These are phyloP conservation scores for Cladosporium sp. DNA, from an alignment of 2,329 filamentous ascomycete genomes.

Conservation along the genomic window DNA sequence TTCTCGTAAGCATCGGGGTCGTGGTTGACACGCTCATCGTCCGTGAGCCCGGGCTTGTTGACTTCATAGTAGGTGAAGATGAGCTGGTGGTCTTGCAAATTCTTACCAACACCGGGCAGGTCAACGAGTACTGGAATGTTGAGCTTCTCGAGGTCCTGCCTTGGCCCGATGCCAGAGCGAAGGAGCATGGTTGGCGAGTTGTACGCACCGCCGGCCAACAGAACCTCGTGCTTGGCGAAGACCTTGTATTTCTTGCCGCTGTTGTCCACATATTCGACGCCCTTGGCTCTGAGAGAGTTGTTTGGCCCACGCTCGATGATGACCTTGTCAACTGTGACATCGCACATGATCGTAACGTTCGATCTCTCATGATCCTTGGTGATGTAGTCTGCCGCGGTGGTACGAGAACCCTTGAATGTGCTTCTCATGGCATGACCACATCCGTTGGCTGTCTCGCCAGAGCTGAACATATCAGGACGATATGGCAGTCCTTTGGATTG, in stretches of 20 bases:
- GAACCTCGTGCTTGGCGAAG: slow-evolving; percentile 38
- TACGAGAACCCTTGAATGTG: slow-evolving; percentile 49
- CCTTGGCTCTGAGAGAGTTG: slow-evolving; percentile 44
- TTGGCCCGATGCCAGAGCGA: slow-evolving; percentile 57
- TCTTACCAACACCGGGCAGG: slow-evolving; percentile 58
- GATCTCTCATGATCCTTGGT: slow-evolving; percentile 34
- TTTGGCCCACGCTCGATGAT: slow-evolving; percentile 54
- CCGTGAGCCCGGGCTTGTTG: slow-evolving; percentile 49
- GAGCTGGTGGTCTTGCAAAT: slow-evolving; percentile 32
- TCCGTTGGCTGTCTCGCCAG: slow-evolving; percentile 48
- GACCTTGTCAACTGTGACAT: slow-evolving; percentile 55
- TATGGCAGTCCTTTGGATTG: slow-evolving; percentile 25
- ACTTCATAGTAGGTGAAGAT: slow-evolving; percentile 61
- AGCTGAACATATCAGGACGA: slow-evolving; percentile 27
- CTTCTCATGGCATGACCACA: slow-evolving; percentile 55
- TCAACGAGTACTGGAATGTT: slow-evolving; percentile 52
- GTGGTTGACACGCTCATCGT: slow-evolving; percentile 55
- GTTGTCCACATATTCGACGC: slow-evolving; percentile 39
- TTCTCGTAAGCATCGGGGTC: slow-evolving; percentile 46
- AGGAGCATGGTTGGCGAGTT: slow-evolving; percentile 61
- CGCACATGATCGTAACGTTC: slow-evolving; percentile 45
- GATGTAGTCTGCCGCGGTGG: slow-evolving; percentile 52
- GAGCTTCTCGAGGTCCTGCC: slow-evolving; percentile 47
- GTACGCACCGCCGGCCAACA: slow-evolving; percentile 50
- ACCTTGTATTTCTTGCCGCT: slow-evolving; percentile 38